These are phyloP conservation scores for Solanum pinnatisectum DNA, from an alignment of 257 asterid species.

Conservation along the genomic window DNA sequence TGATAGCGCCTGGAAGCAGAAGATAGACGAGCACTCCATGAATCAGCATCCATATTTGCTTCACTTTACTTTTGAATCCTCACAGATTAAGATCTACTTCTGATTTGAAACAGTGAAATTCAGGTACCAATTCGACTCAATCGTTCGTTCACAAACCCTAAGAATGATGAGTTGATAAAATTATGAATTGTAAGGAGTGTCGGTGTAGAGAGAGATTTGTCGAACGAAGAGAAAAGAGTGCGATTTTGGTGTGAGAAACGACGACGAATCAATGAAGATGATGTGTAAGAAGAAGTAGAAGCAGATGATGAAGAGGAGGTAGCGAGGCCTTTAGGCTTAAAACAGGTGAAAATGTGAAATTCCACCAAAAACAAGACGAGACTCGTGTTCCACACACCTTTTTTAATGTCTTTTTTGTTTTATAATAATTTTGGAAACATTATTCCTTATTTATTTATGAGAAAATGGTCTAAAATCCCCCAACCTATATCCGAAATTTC, in stretches of 20 bases:
- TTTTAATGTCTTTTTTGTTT: background rate
- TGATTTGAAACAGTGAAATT: background rate
- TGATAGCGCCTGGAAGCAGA: constrained; percentile 73
- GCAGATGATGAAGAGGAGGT: background rate
- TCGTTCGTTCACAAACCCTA: background rate
- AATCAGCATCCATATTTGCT: constrained; percentile 68
- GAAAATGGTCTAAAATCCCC: too few species aligned
- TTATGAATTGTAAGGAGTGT: constrained; percentile 18
- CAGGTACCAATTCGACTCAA: constrained; percentile 13
- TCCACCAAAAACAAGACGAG: constrained; percentile 32
- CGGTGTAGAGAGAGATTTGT: background rate
- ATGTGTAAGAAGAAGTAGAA: background rate
- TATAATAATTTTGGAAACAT: background rate
- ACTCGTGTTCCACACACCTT: constrained; percentile 13
- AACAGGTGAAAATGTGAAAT: constrained; percentile 37
- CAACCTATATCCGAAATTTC: too few species aligned
- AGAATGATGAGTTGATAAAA: background rate
- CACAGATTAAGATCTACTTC: background rate
- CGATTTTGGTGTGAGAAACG: background rate
- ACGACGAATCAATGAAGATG: constrained; percentile 4
- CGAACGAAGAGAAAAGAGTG: background rate
- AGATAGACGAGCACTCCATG: constrained; percentile 78
- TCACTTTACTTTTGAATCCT: background rate
- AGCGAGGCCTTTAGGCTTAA: constrained; percentile 1
- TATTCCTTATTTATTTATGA: background rate